Evolutionary conservation across 805 yeast genomes (phyloP).

Genomic region (Saccharomycopsis synnaedendra): DNA sequence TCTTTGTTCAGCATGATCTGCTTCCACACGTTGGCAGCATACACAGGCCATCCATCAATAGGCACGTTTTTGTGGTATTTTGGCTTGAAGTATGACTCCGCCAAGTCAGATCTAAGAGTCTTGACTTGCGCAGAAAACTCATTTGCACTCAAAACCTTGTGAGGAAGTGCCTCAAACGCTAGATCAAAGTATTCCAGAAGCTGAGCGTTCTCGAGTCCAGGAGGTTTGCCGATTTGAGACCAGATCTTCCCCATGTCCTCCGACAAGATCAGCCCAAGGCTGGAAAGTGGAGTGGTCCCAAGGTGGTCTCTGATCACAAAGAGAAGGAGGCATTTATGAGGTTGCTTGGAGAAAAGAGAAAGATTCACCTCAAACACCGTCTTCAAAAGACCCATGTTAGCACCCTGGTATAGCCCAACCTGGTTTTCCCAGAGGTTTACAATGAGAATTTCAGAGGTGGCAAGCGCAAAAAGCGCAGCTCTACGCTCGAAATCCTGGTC

Average conservation of each 20-base stretch:
- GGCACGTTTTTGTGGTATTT: conserved; percentile 81
- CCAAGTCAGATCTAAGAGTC: conserved; percentile 51
- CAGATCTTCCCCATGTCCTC: conserved; percentile 71
- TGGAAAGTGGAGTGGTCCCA: conserved; percentile 73
- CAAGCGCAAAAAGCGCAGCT: conserved; percentile 87
- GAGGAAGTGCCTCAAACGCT: conserved; percentile 71
- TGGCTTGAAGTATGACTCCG: conserved; percentile 39
- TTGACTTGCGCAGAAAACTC: conserved; percentile 52
- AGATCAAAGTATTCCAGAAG: conserved; percentile 77
- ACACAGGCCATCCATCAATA: conserved; percentile 91
- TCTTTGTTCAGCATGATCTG: conserved; percentile 90
- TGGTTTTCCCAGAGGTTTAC: conserved; percentile 96
- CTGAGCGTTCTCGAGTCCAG: conserved; percentile 38
- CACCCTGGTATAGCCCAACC: conserved; percentile 94
- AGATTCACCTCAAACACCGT: conserved; percentile 95
- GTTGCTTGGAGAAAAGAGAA: conserved; percentile 59
- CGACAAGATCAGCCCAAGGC: conserved; percentile 55
- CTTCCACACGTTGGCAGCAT: conserved; percentile 86
- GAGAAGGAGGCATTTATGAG: conserved; percentile 55
- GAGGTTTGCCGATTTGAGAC: conserved; percentile 67
- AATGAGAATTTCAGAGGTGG: conserved; percentile 83
- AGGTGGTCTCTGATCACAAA: conserved; percentile 91
- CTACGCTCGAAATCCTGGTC: conserved; percentile 97
- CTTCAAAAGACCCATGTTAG: conserved; percentile 88
- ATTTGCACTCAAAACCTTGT: conserved; percentile 72